phyloP scores from a whole-genome alignment of 805 yeast genomes.

The Kazachstania viticola region DNA sequence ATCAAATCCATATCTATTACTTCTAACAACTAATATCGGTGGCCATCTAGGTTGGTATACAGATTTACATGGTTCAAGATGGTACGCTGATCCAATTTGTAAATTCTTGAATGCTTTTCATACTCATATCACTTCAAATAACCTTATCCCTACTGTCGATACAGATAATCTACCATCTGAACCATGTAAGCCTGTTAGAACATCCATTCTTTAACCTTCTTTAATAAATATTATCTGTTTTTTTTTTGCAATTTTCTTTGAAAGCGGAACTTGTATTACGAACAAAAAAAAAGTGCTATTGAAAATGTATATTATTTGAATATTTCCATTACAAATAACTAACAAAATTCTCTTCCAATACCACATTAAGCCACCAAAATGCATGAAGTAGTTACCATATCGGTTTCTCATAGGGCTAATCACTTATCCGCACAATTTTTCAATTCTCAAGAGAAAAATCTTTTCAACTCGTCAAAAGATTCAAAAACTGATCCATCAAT shows the following conservation, averaged over 20 bases:
- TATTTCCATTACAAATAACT: too few relatives aligned
- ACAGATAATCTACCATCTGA: slow-evolving; percentile 8
- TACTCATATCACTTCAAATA: slow-evolving; percentile 18
- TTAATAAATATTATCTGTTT: too few relatives aligned
- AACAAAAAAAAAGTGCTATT: too few relatives aligned
- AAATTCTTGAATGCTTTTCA: slow-evolving; percentile 31
- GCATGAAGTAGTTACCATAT: slow-evolving; percentile 66
- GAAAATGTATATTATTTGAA: too few relatives aligned
- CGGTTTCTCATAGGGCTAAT: slow-evolving; percentile 63
- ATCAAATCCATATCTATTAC: slow-evolving; percentile 46
- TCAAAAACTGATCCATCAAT: slow-evolving; percentile 33
- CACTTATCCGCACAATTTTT: slow-evolving; percentile 72
- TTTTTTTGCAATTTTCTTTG: too few relatives aligned
- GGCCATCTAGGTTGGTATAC: slow-evolving; percentile 77
- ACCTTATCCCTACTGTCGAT: slow-evolving; percentile 8
- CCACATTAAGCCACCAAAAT: too few relatives aligned
- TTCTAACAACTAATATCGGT: slow-evolving; percentile 55
- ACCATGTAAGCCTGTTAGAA: slow-evolving; percentile 9
- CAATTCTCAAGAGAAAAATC: slow-evolving; percentile 67
- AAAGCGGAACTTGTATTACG: too few relatives aligned
- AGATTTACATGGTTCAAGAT: slow-evolving; percentile 44
- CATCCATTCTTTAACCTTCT: slow-evolving; percentile 3
- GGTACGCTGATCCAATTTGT: slow-evolving; percentile 49
- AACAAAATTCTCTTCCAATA: too few relatives aligned
- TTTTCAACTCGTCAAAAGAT: slow-evolving; percentile 25